Conservation (phyloP, 768 basidiomycete genomes). For the Gloeopeniophorella convolvens region DNA sequence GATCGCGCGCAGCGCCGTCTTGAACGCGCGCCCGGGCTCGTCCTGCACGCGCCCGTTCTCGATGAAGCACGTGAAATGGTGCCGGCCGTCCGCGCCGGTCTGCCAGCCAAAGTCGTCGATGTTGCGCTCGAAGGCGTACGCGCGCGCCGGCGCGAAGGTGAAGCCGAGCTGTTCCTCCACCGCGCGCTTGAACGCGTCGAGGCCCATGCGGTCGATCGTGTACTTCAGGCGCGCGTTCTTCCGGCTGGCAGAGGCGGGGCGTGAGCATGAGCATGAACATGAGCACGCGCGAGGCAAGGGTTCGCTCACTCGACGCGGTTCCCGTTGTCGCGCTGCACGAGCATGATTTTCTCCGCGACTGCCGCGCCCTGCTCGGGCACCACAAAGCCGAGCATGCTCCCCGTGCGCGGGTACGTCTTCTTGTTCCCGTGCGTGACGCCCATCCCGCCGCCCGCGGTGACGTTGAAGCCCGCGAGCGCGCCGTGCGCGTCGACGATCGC, state of each 20-base stretch:
- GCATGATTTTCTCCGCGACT: conserved; percentile 90
- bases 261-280: too few relatives aligned
- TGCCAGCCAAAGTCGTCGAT: conserved; percentile 94
- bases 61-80: conserved; percentile 91
- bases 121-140: conserved; percentile 81
- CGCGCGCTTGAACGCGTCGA: conserved; percentile 79
- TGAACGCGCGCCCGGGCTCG: conserved; percentile 84
- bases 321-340: conserved; percentile 92
- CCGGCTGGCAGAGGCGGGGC: conserved; percentile 27
- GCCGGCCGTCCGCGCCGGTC: conserved; percentile 77
- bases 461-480: conserved; percentile 87
- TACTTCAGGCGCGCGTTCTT: conserved; percentile 91
- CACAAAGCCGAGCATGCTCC: conserved; percentile 88
- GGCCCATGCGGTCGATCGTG: conserved; percentile 93
- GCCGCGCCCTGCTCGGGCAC: conserved; percentile 76
- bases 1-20: conserved; percentile 87
- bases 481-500: conserved; percentile 77
- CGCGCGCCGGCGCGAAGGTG: conserved; percentile 60
- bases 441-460: conserved; percentile 94
- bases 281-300: too few relatives aligned
- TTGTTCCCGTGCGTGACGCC: conserved; percentile 99
- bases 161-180: conserved; percentile 88
- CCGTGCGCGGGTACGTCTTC: conserved; percentile 93
- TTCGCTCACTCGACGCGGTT: conserved; percentile 92
- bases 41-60: conserved; percentile 98